Conservation (phyloP, 257 asterid species). For the Misopates orontium region DNA sequence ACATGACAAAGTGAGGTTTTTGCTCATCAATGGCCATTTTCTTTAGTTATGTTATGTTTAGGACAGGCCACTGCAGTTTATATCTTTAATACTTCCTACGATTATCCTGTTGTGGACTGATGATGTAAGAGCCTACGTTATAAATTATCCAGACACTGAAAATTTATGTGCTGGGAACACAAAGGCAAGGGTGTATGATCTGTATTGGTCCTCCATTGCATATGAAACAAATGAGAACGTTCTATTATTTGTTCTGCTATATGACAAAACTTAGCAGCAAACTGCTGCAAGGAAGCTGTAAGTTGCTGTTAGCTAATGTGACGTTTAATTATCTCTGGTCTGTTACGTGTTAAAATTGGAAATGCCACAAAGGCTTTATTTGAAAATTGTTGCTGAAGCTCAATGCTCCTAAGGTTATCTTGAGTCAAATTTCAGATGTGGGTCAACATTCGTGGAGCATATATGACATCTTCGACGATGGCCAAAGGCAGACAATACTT, state of each 20-base stretch:
- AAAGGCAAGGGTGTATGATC: not conserved
- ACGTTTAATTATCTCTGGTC: too few relatives aligned
- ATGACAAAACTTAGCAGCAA: not conserved
- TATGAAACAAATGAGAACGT: slow-evolving; percentile 15
- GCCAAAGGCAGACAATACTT: too few relatives aligned
- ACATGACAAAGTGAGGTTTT: slow-evolving; percentile 48
- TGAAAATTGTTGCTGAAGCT: too few relatives aligned
- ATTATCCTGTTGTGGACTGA: not conserved
- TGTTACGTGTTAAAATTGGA: too few relatives aligned
- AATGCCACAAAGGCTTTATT: too few relatives aligned
- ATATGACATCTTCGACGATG: too few relatives aligned
- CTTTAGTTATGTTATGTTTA: not conserved
- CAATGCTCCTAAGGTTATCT: too few relatives aligned
- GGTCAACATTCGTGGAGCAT: too few relatives aligned
- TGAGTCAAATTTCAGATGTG: too few relatives aligned
- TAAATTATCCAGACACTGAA: not conserved
- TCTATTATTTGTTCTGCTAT: not conserved
- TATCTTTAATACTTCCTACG: not conserved
- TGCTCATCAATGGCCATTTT: slow-evolving; percentile 25
- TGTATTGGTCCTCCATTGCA: not conserved
- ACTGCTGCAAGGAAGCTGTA: not conserved
- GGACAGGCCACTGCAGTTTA: not conserved
- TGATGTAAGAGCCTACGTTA: slow-evolving; percentile 35
- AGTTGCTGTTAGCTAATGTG: too few relatives aligned
- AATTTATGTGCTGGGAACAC: not conserved